These are phyloP conservation scores for Inonotus obliquus DNA, from an alignment of 1,284 basidiomycete species.

Conservation along the genomic window DNA sequence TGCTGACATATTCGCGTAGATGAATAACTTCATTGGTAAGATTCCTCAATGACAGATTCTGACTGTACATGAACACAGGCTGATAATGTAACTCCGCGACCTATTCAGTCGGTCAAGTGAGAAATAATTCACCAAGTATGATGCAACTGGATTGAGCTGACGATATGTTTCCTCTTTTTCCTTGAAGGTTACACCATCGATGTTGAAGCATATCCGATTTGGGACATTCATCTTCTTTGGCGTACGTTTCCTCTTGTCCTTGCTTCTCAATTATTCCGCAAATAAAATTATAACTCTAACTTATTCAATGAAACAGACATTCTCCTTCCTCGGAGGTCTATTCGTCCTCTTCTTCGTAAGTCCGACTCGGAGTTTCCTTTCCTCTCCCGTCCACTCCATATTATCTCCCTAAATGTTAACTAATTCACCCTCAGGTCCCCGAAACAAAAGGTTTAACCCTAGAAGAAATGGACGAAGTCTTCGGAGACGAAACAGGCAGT, in stretches of 20 bases:
- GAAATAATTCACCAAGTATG: conserved; percentile 26
- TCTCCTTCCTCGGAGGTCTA: conserved; percentile 58
- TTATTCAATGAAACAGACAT: conserved; percentile 34
- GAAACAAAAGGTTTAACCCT: conserved; percentile 65
- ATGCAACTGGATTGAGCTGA: conserved; percentile 17
- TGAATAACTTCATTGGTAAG: conserved; percentile 72
- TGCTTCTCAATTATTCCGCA: background rate
- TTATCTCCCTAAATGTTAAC: background rate
- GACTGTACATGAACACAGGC: background rate
- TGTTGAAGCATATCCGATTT: conserved; percentile 52
- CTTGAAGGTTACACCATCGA: conserved; percentile 56
- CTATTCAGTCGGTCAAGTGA: conserved; percentile 1
- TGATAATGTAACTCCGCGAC: background rate
- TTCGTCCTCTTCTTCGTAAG: conserved; percentile 60
- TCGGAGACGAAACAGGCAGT: conserved; percentile 49
- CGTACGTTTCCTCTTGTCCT: conserved; percentile 27
- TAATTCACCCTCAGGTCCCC: conserved; percentile 39
- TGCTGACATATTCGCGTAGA: conserved; percentile 33
- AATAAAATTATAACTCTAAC: no score
- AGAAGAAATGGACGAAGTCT: conserved; percentile 70
- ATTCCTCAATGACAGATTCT: conserved; percentile 3
- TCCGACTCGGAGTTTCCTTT: conserved; percentile 13
- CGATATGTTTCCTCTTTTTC: no score
- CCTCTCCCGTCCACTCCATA: no score
- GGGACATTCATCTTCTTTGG: conserved; percentile 71